Base-by-base conservation (phyloP, 768 basidiomycete genomes). In the Boletus vinaceobasis region DNA sequence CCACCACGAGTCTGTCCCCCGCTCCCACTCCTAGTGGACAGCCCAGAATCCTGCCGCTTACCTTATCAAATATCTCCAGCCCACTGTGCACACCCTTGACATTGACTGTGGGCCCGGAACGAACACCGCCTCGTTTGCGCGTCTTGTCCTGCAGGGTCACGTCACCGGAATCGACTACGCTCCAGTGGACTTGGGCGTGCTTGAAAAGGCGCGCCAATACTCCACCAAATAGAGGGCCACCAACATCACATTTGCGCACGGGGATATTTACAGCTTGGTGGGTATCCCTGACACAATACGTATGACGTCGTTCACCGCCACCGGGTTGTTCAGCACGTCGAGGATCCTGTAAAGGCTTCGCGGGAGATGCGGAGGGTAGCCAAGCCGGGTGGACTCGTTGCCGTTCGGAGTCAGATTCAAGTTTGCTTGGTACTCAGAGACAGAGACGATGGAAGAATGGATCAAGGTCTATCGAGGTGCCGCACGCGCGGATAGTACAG, bases 101-200 rank as follows among this genome's bases (percentile, higher is more conserved):
- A 61, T 81, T 35, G 80, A 80, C 10, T 81, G 77, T 56, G 80
- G 81, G 0, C 80, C 81, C 0, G 81, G 79, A 0, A 77, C 76
- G 14, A 81, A 82, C 64, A 79, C 79, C 2, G 55, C 62, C 31
- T 75, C 75, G 49, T 64, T 83, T 21, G 79, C 79, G 2, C 53
- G 53, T 1, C 67, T 69, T 53, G 74, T 77, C 17, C 71, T 74
- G 1, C 44, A 73, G 31, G 80, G 79, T 0, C 61, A 69, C 10
- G 74, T 80, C 39, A 72, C 71, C 14, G 81, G 78, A 4, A 53
- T 81, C 48, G 81, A 83, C 23, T 51, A 65, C 32, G 60, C 61
- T 15, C 44, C 65, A 4, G 17, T 5, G 0, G 69, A 61, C 36
- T 32, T 45, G n/a, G 38, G 68, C 4, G 69, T 78, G 1, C 61